These are phyloP conservation scores for Naganishia randhawae DNA, from an alignment of 768 basidiomycete genomes.

Conservation along the genomic window DNA sequence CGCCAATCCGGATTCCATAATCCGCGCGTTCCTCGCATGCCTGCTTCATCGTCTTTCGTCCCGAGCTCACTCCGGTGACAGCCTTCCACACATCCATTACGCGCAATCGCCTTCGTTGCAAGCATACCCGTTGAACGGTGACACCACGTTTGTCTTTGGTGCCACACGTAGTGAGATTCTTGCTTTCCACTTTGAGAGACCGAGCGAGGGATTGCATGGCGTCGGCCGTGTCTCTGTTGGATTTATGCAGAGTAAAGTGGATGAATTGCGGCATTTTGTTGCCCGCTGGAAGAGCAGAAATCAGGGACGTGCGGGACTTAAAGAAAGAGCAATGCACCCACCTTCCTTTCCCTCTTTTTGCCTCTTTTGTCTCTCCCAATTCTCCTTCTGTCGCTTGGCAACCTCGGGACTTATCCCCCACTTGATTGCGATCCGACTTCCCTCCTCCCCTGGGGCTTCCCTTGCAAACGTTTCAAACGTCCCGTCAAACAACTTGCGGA, in stretches of 20 bases:
- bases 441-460: slow-evolving; percentile 57
- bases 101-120: slow-evolving; percentile 52
- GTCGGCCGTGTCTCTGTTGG: slow-evolving; percentile 95
- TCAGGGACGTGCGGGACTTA: background rate
- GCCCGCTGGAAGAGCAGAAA: background rate
- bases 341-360: slow-evolving; percentile 22
- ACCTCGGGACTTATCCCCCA: slow-evolving; percentile 56
- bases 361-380: slow-evolving; percentile 11
- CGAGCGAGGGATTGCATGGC: slow-evolving; percentile 77
- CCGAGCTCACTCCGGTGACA: slow-evolving; percentile 62
- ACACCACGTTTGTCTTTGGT: slow-evolving; percentile 99
- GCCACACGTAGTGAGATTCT: slow-evolving; percentile 84
- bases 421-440: slow-evolving; percentile 68
- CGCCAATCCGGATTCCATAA: slow-evolving; percentile 79
- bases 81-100: slow-evolving; percentile 81
- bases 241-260: slow-evolving; percentile 94
- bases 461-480: slow-evolving; percentile 76
- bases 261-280: slow-evolving; percentile 63
- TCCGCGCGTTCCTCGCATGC: slow-evolving; percentile 73
- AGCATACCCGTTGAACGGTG: slow-evolving; percentile 77
- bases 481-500: slow-evolving; percentile 76
- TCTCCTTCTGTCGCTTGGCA: slow-evolving; percentile 5
- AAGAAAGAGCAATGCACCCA: background rate
- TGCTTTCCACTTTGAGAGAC: slow-evolving; percentile 67
- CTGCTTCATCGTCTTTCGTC: slow-evolving; percentile 59